Percentiles rank a stretch among this genome's conserved stretches.
These are phyloP conservation scores for Maudiozyma pseudohumilis DNA, from an alignment of 805 yeast species.

Conservation along the genomic window DNA sequence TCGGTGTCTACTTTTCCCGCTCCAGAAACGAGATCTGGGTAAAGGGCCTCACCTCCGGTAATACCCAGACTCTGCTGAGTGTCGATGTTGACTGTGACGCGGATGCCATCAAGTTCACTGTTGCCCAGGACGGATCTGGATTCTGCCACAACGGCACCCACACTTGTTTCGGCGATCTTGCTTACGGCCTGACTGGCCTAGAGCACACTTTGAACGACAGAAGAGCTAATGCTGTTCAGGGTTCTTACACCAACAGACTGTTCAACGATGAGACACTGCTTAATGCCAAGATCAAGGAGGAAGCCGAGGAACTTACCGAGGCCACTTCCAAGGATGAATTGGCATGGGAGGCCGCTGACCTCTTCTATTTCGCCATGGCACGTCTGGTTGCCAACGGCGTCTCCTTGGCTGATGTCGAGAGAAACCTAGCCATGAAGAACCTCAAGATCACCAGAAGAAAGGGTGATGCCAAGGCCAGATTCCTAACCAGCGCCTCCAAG, in stretches of 20 bases:
- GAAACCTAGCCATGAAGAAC: conserved; percentile 72
- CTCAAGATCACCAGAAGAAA: conserved; percentile 83
- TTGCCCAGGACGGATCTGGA: conserved; percentile 74
- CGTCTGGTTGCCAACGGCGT: conserved; percentile 75
- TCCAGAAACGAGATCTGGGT: conserved; percentile 84
- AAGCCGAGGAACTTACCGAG: conserved; percentile 89
- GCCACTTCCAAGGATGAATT: conserved; percentile 61
- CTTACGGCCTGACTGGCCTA: conserved; percentile 49
- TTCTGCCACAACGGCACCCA: conserved; percentile 80
- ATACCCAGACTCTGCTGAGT: conserved; percentile 65
- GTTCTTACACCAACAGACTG: conserved; percentile 88
- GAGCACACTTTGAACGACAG: conserved; percentile 61
- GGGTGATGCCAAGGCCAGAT: conserved; percentile 91
- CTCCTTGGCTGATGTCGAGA: conserved; percentile 68
- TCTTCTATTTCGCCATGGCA: conserved; percentile 65
- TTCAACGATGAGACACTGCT: conserved; percentile 69
- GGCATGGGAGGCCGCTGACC: conserved; percentile 97
- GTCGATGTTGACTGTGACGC: conserved; percentile 83
- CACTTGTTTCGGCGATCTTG: conserved; percentile 69
- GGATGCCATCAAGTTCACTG: conserved; percentile 81
- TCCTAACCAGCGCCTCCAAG: conserved; percentile 30
- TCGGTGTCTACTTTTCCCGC: conserved; percentile 92
- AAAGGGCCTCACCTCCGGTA: conserved; percentile 95
- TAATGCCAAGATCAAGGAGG: conserved; percentile 85
- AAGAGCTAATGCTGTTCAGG: conserved; percentile 60